phyloP scores from a whole-genome alignment of 768 basidiomycete genomes.

The Termitomyces sp. region DNA sequence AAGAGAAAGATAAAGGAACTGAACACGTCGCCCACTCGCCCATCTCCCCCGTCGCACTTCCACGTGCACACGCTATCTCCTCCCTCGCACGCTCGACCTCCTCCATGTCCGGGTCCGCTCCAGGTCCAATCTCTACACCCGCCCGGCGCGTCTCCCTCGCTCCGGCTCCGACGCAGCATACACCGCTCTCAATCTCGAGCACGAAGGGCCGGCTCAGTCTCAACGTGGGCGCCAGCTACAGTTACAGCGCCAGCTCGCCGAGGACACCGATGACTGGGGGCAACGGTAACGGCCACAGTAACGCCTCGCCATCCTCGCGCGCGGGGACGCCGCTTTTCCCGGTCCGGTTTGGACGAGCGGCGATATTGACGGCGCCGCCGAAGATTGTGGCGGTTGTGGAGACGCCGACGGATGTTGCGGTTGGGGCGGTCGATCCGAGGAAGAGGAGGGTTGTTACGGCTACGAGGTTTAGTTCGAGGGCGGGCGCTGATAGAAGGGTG shows the following conservation, averaged over 20 bases:
- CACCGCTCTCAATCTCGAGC: conserved; percentile 6
- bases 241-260: neutral
- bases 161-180: conserved; percentile 11
- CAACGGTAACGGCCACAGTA: neutral
- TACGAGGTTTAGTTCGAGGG: conserved; percentile 80
- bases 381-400: conserved; percentile 79
- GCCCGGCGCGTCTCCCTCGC: conserved; percentile 34
- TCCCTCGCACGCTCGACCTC: conserved; percentile 53
- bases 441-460: conserved; percentile 85
- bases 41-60: conserved; percentile 19
- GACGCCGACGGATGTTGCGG: conserved; percentile 78
- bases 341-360: conserved; percentile 39
- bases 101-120: conserved; percentile 27
- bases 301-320: conserved; percentile 40
- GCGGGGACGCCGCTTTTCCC: conserved; percentile 35
- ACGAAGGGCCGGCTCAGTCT: conserved; percentile 40
- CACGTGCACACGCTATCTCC: conserved; percentile 44
- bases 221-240: conserved; percentile 29
- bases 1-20: conserved; percentile 18
- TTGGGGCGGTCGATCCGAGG: conserved; percentile 82
- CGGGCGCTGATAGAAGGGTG: conserved; percentile 80
- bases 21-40: conserved; percentile 17
- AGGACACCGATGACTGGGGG: neutral
- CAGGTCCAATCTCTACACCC: conserved; percentile 28
- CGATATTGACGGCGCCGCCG: conserved; percentile 80